Percentiles rank a stretch among this genome's conserved stretches.
These are phyloP conservation scores for Dendrothele bispora DNA, from an alignment of 768 basidiomycete species.

Conservation along the genomic window DNA sequence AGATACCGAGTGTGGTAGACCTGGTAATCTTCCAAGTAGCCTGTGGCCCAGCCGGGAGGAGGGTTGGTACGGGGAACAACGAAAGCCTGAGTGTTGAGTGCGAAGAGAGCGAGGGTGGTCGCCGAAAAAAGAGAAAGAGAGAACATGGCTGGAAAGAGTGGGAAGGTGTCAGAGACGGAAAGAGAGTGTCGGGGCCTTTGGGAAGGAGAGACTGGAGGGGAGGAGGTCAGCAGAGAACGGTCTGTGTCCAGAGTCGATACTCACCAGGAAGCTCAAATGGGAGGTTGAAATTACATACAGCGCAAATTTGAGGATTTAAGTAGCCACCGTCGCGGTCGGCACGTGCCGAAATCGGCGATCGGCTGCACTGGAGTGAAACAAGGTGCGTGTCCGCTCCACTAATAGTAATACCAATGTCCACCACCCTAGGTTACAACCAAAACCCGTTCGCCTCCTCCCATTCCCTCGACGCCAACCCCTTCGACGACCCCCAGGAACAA, in stretches of 20 bases:
- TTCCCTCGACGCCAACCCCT: conserved; percentile 86
- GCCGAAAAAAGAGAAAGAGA: conserved; percentile 28
- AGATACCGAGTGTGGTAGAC: conserved; percentile 64
- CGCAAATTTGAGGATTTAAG: no score
- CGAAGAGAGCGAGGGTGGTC: conserved; percentile 35
- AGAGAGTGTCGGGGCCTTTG: conserved; percentile 23
- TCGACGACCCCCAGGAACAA: conserved; percentile 68
- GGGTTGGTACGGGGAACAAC: conserved; percentile 36
- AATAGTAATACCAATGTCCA: no score
- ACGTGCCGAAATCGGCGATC: no score
- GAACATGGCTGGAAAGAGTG: conserved; percentile 39
- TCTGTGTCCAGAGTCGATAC: no score
- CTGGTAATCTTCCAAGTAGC: conserved; percentile 52
- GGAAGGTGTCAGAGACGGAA: conserved; percentile 21
- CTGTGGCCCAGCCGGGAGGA: conserved; percentile 39
- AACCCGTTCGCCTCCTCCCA: conserved; percentile 87
- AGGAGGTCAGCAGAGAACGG: conserved; percentile 28
- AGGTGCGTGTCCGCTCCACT: no score
- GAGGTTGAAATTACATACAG: no score
- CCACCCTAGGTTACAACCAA: conserved; percentile 48
- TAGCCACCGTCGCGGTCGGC: no score
- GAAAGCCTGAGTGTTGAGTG: conserved; percentile 36
- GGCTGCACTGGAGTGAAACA: no score
- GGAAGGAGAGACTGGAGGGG: conserved; percentile 23
- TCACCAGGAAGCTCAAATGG: no score